These are phyloP conservation scores for Lactuca sativa DNA, from an alignment of 129 eudicot species.

Conservation along the genomic window DNA sequence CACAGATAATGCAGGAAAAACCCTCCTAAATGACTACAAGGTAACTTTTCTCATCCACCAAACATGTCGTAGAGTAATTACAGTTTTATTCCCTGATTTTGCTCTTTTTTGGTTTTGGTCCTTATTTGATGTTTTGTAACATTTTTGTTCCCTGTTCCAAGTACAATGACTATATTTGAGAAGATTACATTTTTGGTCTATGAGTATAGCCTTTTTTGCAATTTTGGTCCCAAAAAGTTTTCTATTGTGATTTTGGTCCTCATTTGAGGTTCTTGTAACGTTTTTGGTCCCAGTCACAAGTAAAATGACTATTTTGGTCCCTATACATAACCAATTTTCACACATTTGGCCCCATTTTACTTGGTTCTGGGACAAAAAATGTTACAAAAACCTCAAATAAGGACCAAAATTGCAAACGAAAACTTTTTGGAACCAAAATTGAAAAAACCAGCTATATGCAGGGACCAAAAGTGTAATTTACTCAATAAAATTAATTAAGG, in stretches of 20 bases:
- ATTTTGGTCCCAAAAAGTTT: neutral
- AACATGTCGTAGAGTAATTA: neutral
- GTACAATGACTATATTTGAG: neutral
- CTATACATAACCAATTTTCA: too few relatives aligned
- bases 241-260: too few relatives aligned
- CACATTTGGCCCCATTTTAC: too few relatives aligned
- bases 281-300: neutral
- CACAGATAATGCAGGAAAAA: slow-evolving; percentile 85
- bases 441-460: neutral
- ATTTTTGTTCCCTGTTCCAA: neutral
- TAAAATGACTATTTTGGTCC: neutral
- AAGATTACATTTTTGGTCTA: neutral
- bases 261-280: too few relatives aligned
- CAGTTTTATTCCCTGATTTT: neutral
- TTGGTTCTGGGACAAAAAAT: too few relatives aligned
- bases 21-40: slow-evolving; percentile 66
- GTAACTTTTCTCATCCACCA: slow-evolving; percentile 40
- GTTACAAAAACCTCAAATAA: too few relatives aligned
- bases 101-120: too few relatives aligned
- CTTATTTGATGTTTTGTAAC: neutral
- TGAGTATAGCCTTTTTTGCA: too few relatives aligned
- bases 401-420: neutral
- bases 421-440: neutral
- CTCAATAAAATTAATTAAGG: too few relatives aligned
- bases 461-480: neutral